Base-by-base conservation (phyloP, 768 basidiomycete species). In the Kwoniella dejecticola region DNA sequence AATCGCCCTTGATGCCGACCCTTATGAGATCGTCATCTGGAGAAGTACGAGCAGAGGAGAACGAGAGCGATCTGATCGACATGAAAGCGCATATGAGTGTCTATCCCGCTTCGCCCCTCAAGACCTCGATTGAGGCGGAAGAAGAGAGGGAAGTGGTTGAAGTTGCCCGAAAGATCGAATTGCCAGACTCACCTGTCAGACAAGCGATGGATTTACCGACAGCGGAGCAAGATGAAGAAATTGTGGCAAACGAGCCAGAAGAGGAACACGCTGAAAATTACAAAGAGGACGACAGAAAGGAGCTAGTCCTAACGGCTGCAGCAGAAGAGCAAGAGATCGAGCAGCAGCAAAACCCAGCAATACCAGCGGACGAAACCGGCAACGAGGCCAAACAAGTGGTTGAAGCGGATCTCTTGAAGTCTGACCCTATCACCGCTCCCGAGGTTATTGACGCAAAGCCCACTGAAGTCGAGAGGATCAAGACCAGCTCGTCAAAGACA, bases 1-100 rank as follows among this genome's bases (percentile, higher is more conserved):
- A 69, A 26, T 69, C 70, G 15, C 67, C 70, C 5, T 38, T 67
- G 3, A 48, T 72, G 63, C 70, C 70, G 6, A 57, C 62, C 7
- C 45, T 69, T 13, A 50, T 62, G 5, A 26, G 53, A 40, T 62
- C 60, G 26, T 29, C 44, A 8, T 62, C 60, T 21, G 60, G 53
- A 19, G 52, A 62, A 15, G 52, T 62, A 15, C 44, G 29, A 33
- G 47, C 23, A 17, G 19, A 42, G 15, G 55, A 56, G 15, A 40
- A 52, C 23, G 21, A 48, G 24, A 54, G 41, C 15, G 55, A 57
- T 52, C 24, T 63, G 3, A 57, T 57, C 46, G 41, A 62, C 30
- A 41, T 62, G 44, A 42, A 55, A 41, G 46, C 52, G 7, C 33
- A 36, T 36, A 36, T 15, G n/a, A 52, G 55, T 23, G 52, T 62